Evolutionary conservation across 73 alveolate species (phyloP).

Genomic region (Halteria grandinella): DNA sequence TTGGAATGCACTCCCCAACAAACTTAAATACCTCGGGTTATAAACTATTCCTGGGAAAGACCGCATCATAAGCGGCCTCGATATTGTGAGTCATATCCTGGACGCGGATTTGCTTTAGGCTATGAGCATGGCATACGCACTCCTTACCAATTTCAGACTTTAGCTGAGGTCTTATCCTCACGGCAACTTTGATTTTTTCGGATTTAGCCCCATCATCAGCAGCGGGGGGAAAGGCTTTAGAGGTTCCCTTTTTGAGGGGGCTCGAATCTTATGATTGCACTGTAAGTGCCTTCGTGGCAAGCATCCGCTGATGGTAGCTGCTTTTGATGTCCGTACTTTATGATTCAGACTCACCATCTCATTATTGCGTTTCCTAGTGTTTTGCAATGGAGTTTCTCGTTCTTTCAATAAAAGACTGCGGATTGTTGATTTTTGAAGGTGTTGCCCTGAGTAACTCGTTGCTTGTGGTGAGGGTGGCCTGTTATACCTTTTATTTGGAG

Average conservation of each 20-base stretch:
- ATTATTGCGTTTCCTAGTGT: no score
- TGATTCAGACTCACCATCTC: no score
- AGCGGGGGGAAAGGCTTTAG: background rate
- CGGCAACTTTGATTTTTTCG: slow-evolving; percentile 38
- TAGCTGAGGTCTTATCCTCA: slow-evolving; percentile 39
- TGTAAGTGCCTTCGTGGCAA: background rate
- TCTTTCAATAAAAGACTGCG: no score
- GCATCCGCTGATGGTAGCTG: background rate
- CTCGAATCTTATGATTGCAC: no score
- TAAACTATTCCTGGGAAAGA: slow-evolving; percentile 27
- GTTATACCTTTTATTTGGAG: no score
- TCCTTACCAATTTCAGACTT: slow-evolving; percentile 26
- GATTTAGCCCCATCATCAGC: slow-evolving; percentile 6
- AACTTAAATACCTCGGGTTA: slow-evolving; percentile 46
- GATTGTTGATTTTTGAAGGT: no score
- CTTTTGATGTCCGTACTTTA: background rate
- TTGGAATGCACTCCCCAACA: slow-evolving; percentile 14
- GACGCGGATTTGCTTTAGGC: slow-evolving; percentile 18
- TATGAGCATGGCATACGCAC: slow-evolving; percentile 14
- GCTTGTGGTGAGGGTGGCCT: no score
- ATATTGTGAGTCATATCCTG: slow-evolving; percentile 32
- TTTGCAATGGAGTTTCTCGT: no score
- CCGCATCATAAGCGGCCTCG: slow-evolving; percentile 58
- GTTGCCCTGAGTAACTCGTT: no score
- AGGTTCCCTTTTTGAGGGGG: background rate